phyloP scores from a whole-genome alignment of 768 basidiomycete species.

The Cantharellus anzutake region DNA sequence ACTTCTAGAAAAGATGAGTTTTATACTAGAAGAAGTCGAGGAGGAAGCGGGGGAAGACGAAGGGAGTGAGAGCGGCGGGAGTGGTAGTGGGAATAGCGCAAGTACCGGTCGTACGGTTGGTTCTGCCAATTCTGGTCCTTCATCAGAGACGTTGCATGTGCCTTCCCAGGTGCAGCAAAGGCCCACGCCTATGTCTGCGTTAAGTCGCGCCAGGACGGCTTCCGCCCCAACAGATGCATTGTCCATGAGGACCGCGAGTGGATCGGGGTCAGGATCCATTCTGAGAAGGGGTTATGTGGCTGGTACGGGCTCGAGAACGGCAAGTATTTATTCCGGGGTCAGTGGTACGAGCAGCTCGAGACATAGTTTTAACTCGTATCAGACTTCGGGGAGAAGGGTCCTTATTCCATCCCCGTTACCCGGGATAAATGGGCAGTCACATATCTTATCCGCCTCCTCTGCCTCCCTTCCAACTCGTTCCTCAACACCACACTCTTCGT shows the following conservation, averaged over 20 bases:
- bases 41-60: conserved; percentile 34
- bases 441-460: not conserved
- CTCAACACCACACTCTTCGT: conserved; percentile 10
- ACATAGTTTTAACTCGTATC: not conserved
- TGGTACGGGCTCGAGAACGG: too few species aligned
- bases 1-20: conserved; percentile 22
- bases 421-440: too few species aligned
- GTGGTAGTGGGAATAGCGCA: conserved; percentile 32
- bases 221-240: not conserved
- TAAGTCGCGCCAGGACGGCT: too few species aligned
- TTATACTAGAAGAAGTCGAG: conserved; percentile 28
- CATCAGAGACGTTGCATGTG: too few species aligned
- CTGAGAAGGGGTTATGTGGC: not conserved
- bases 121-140: too few species aligned
- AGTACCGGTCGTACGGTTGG: conserved; percentile 9
- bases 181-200: too few species aligned
- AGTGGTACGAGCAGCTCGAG: not conserved
- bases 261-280: not conserved
- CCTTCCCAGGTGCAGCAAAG: too few species aligned
- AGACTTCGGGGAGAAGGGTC: not conserved
- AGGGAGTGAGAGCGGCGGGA: conserved; percentile 19
- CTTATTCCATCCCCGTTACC: too few species aligned
- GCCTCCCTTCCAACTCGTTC: not conserved
- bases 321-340: too few species aligned
- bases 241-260: not conserved